Percentiles rank a stretch among this genome's conserved stretches.
Conservation (phyloP, 352 stramenopile species). For the Globisporangium spiculum region DNA sequence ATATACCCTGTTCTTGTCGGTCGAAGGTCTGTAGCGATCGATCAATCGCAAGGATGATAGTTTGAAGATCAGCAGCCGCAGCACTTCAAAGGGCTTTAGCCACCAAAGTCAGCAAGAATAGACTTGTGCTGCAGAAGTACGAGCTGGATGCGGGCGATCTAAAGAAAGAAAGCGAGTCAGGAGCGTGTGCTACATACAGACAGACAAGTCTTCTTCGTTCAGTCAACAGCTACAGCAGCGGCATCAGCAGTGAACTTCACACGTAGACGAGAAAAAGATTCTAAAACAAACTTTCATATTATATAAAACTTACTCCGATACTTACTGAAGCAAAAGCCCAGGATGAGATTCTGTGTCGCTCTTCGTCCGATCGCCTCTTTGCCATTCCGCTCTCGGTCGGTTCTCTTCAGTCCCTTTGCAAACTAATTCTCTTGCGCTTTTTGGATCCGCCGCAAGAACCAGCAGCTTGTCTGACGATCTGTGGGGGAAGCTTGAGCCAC, state of each 20-base stretch:
- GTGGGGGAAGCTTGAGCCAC: not conserved
- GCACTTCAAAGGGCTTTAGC: not conserved
- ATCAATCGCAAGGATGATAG: constrained; percentile 1
- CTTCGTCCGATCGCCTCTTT: not conserved
- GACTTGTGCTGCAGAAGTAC: not conserved
- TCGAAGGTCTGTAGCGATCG: not conserved
- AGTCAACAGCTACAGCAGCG: not conserved
- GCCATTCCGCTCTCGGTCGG: not conserved
- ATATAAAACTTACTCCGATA: constrained; percentile 13
- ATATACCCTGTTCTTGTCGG: constrained; percentile 9
- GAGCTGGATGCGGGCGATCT: not conserved
- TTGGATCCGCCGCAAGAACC: not conserved
- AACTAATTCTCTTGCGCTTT: not conserved
- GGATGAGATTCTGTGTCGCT: not conserved
- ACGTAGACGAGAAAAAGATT: not conserved
- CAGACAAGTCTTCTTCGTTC: not conserved
- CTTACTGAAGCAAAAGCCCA: not conserved
- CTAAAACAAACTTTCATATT: constrained; percentile 13
- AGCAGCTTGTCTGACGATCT: not conserved
- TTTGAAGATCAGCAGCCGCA: not conserved
- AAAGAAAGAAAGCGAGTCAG: not conserved
- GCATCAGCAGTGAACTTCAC: not conserved
- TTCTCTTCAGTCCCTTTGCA: constrained; percentile 1
- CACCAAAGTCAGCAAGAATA: constrained; percentile 5
- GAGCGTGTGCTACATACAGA: not conserved